Evolutionary conservation across 78 protist species (phyloP).

Genomic region (Dictyostelium intermedium): DNA sequence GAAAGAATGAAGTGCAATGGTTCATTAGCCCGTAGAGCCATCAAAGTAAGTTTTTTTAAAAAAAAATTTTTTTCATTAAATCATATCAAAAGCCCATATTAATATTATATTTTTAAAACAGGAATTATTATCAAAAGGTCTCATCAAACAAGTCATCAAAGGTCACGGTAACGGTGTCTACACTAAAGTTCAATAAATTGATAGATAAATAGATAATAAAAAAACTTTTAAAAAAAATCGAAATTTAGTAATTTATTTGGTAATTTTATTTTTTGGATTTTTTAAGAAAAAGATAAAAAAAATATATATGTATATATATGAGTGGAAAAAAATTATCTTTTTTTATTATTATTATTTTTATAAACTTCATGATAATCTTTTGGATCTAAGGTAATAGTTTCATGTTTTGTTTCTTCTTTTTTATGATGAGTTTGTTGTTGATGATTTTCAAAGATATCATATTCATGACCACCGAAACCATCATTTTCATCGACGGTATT

Average conservation of each 20-base stretch:
- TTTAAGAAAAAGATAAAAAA: not conserved
- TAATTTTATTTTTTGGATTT: not conserved
- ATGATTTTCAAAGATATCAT: not conserved
- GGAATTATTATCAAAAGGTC: conserved; percentile 84
- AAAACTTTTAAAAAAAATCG: not conserved
- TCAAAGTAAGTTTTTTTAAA: conserved; percentile 59
- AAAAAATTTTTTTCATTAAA: too few relatives aligned
- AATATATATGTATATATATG: too few relatives aligned
- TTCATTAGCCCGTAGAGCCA: conserved; percentile 91
- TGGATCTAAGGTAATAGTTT: not conserved
- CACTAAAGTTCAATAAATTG: conserved; percentile 86
- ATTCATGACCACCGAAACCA: too few relatives aligned
- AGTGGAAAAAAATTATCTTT: not conserved
- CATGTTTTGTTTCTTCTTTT: not conserved
- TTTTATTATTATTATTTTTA: not conserved
- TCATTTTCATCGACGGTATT: too few relatives aligned
- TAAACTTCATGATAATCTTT: not conserved
- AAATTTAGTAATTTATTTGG: not conserved
- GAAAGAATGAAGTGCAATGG: conserved; percentile 93
- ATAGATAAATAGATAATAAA: not conserved
- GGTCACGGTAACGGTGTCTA: conserved; percentile 83
- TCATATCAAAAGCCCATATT: not conserved
- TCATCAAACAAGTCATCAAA: conserved; percentile 83
- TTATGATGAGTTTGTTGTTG: not conserved
- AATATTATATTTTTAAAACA: not conserved